Base-by-base conservation (phyloP, 148 eudicot genomes). In the Beta vulgaris region DNA sequence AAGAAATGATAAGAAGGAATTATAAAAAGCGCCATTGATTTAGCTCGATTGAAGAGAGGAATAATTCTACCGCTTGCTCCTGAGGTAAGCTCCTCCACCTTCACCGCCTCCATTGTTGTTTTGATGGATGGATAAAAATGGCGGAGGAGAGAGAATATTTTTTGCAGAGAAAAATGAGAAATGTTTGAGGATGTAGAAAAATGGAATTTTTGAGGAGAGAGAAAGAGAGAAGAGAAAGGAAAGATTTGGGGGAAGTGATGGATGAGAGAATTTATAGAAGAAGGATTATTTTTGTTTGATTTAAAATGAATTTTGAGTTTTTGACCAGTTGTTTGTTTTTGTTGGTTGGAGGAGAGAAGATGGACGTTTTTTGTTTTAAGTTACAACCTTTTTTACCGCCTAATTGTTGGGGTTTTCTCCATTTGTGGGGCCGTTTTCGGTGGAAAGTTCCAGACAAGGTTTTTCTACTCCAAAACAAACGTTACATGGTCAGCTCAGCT, bases 51-150 rank as follows among this genome's bases (percentile, higher is more conserved):
- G 82, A 88, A 87, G 18, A 95, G 78, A 6, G 98, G 97, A 43
- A 95, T 91, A 40, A 95, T 95, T 14, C 99, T 85, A 37, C 85
- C 80, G 84, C 97, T 92, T 16, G 99, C 99, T 6, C 99, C 99
- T 66, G 97, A 92, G 6, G 98, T 95, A 0, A 95, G 89, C 89
- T 95, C 96, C 71, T 88, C 92, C 87, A 82, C 82, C 80, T 79
- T 82, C 79, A 79, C 59, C 58, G 87, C 85, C 77, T 74, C 85
- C 84, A 81, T 84, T 28, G 62, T 15, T 15, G 14, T 31, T 36
- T 21, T 3, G n/a, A n/a, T n/a, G n/a, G n/a, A n/a, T n/a, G n/a
- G n/a, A n/a, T n/a, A n/a, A n/a, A n/a, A n/a, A n/a, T n/a, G 35
- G 42, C 10, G 44, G 81, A 7, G 76, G 65, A 66, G 73, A 73